Evolutionary conservation across 257 asterid species (phyloP), one percentile per base, ranked within the genome.

Genomic region (Paulownia fortunei): DNA sequence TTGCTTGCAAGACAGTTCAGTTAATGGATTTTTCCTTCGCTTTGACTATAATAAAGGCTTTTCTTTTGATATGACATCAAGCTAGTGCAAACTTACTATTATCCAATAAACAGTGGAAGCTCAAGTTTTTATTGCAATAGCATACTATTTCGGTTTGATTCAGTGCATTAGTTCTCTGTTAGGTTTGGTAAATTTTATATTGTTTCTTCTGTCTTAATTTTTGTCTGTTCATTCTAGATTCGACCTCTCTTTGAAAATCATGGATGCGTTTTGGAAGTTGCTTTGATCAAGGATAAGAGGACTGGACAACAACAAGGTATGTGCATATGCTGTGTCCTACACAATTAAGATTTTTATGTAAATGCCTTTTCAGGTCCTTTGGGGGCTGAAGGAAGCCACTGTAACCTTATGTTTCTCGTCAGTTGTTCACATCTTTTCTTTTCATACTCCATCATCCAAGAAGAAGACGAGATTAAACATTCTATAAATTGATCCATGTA

Each of bases 281-380:
- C 98, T 79, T 76, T 92, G 85, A 94, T 94, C 79, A 92, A 84
- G 88, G 98, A 94, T 84, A 94, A 88, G 91, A 90, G 93, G 83
- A 94, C 98, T 42, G 99, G 99, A 56, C 94, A 85, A 76, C 99
- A 92, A 69, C 99, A 94, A 94, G 99, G 99, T 94, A 88, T 83
- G 97, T 81, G 55, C 69, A 63, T 69, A 26, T 78, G 58, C 42
- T 49, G n/a, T 76, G 46, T 63, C 69, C 69, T 71, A 62, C 51
- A 1, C 76, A 41, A 69, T 69, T 75, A 47, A 77, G 44, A 72
- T 85, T 72, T 77, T 23, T 80, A 44, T 84, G 76, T 34, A 72
- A 81, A 64, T 92, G 82, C 83, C 86, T 85, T 94, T 94, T 91
- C 97, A 90, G 97, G 97, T 88, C 88, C 85, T 83, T 82, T 81